Percentiles rank a stretch among this genome's conserved stretches.
These are phyloP conservation scores for Breviolum minutum DNA, from an alignment of 73 alveolate species.

Conservation along the genomic window DNA sequence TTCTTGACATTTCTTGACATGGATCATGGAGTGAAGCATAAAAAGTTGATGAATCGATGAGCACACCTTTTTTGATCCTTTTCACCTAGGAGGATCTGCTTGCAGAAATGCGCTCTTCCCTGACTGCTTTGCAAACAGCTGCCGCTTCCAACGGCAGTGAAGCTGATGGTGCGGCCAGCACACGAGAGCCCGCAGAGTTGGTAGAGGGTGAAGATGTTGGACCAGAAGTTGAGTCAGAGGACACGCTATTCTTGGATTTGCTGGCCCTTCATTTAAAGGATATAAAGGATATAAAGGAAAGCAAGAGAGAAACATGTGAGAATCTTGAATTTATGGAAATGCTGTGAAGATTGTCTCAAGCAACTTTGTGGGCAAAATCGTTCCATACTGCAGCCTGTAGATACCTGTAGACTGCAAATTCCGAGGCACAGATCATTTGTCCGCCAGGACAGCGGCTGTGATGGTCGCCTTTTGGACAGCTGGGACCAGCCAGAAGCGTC, in stretches of 20 bases:
- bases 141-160: constrained; percentile 47
- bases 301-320: too few species aligned
- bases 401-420: too few species aligned
- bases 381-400: too few species aligned
- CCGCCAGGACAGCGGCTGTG: constrained; percentile 9
- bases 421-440: neutral
- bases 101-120: constrained; percentile 68
- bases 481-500: constrained; percentile 55
- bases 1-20: neutral
- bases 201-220: neutral
- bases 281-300: too few species aligned
- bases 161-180: constrained; percentile 54
- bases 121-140: constrained; percentile 46
- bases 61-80: too few species aligned
- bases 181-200: neutral
- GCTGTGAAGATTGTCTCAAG: too few species aligned
- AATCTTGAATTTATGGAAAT: too few species aligned
- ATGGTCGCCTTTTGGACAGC: constrained; percentile 35
- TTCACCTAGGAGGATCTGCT: constrained; percentile 32
- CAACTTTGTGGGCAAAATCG: too few species aligned
- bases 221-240: constrained; percentile 4
- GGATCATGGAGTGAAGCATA: neutral
- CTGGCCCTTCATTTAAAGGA: neutral
- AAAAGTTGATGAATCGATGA: neutral
- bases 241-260: neutral